phyloP scores from a whole-genome alignment of 257 asterid species.

The Leptodermis oblonga region DNA sequence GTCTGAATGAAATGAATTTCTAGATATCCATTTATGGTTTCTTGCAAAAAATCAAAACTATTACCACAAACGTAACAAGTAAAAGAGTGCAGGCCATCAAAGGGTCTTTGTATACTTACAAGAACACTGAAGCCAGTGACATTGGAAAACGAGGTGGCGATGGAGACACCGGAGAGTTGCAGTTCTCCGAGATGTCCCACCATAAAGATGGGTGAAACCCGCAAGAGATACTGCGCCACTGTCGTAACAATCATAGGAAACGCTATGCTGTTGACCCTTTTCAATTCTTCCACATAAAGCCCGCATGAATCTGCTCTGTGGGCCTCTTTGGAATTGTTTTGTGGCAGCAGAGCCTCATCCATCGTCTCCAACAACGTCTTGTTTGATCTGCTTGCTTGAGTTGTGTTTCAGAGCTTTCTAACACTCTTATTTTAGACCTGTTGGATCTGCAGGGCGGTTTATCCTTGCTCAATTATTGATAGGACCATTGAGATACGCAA shows the following conservation, averaged over 20 bases:
- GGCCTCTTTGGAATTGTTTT: slow-evolving; percentile 9
- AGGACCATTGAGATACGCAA: not conserved
- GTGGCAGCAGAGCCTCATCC: slow-evolving; percentile 21
- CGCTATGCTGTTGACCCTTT: slow-evolving; percentile 49
- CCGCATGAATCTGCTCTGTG: slow-evolving; percentile 15
- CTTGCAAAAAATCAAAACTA: not conserved
- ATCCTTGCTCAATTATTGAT: not conserved
- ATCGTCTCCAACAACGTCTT: slow-evolving; percentile 2
- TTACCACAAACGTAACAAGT: not conserved
- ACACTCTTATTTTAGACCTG: not conserved
- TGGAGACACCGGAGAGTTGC: slow-evolving; percentile 51
- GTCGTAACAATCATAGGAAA: slow-evolving; percentile 65
- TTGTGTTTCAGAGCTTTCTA: not conserved
- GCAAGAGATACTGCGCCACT: slow-evolving; percentile 47
- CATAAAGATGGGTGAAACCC: slow-evolving; percentile 56
- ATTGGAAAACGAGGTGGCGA: slow-evolving; percentile 53
- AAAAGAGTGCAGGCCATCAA: not conserved
- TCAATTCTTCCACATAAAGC: slow-evolving; percentile 34
- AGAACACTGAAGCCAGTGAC: slow-evolving; percentile 66
- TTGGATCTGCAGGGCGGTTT: not conserved
- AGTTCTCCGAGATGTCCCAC: slow-evolving; percentile 60
- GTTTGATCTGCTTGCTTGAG: not conserved
- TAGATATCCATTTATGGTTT: not conserved
- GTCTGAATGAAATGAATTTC: not conserved
- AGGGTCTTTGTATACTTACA: slow-evolving; percentile 23